Conservation (phyloP, 2,329 filamentous ascomycete genomes). For the Kalmusia sp. region DNA sequence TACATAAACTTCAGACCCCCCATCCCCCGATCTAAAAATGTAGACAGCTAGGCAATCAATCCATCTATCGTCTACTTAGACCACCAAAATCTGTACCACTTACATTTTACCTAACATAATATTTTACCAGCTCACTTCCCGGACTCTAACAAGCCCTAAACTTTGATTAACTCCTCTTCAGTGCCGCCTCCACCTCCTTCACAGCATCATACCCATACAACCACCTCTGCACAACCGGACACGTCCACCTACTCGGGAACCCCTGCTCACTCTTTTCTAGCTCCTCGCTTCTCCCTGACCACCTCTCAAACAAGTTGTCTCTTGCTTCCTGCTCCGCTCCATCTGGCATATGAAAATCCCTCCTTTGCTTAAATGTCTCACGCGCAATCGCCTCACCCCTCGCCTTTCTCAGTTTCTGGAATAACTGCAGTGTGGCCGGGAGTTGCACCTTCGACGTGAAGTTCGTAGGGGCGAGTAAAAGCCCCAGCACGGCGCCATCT, state of each 20-base stretch:
- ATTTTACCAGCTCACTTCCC: too few relatives aligned
- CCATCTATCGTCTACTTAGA: too few relatives aligned
- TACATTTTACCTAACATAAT: too few relatives aligned
- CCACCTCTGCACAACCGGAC: conserved; percentile 33
- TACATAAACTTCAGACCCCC: too few relatives aligned
- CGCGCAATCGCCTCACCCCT: conserved; percentile 61
- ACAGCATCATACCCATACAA: conserved; percentile 36
- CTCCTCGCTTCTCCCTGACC: conserved; percentile 49
- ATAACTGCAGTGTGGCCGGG: conserved; percentile 49
- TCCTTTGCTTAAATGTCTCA: conserved; percentile 63
- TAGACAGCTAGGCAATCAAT: too few relatives aligned
- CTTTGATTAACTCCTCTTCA: too few relatives aligned
- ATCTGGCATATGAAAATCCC: conserved; percentile 49
- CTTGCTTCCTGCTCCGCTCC: conserved; percentile 63
- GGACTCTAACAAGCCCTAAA: too few relatives aligned
- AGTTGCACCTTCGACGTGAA: conserved; percentile 25
- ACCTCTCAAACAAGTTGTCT: conserved; percentile 63
- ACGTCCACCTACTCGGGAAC: conserved; percentile 67
- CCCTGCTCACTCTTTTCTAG: conserved; percentile 49
- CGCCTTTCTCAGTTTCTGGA: conserved; percentile 53
- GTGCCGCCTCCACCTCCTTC: conserved; percentile 20
- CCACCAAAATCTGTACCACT: too few relatives aligned
- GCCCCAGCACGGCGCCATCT: conserved; percentile 69
- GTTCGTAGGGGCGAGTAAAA: conserved; percentile 50
- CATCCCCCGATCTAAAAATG: too few relatives aligned